Conservation (phyloP, 371 early-diverging fungal genomes). For the Phascolomyces articulosus region DNA sequence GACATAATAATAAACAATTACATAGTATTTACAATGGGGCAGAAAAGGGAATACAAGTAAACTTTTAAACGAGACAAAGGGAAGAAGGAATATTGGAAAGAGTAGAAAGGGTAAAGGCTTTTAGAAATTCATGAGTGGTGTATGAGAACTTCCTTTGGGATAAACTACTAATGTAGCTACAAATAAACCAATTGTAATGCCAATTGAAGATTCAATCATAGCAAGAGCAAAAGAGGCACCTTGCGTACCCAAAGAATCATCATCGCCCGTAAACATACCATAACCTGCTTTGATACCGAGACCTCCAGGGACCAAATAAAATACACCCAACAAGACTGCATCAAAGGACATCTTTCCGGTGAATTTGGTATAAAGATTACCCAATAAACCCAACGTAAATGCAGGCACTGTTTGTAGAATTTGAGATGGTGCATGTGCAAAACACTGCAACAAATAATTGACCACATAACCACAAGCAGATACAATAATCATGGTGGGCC, state of each 20-base stretch:
- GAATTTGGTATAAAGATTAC: conserved; percentile 54
- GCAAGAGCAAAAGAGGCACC: conserved; percentile 49
- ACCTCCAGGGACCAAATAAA: conserved; percentile 63
- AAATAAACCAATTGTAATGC: conserved; percentile 65
- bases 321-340: conserved; percentile 53
- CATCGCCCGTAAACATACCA: conserved; percentile 41
- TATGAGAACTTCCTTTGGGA: conserved; percentile 57
- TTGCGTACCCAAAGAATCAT: conserved; percentile 38
- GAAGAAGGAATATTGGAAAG: no score
- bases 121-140: conserved; percentile 61
- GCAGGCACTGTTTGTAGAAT: conserved; percentile 55
- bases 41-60: neutral
- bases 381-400: conserved; percentile 56
- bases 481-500: conserved; percentile 45
- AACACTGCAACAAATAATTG: conserved; percentile 34
- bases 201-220: conserved; percentile 47
- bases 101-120: no score
- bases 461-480: conserved; percentile 37
- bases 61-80: conserved; percentile 16
- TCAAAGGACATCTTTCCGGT: conserved; percentile 61
- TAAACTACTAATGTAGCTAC: conserved; percentile 58
- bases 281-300: conserved; percentile 54
- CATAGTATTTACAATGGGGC: neutral
- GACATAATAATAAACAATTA: no score
- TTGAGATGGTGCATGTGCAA: conserved; percentile 52